Base-by-base conservation (phyloP, 2,329 filamentous ascomycete genomes). In the Beauveria sp. region DNA sequence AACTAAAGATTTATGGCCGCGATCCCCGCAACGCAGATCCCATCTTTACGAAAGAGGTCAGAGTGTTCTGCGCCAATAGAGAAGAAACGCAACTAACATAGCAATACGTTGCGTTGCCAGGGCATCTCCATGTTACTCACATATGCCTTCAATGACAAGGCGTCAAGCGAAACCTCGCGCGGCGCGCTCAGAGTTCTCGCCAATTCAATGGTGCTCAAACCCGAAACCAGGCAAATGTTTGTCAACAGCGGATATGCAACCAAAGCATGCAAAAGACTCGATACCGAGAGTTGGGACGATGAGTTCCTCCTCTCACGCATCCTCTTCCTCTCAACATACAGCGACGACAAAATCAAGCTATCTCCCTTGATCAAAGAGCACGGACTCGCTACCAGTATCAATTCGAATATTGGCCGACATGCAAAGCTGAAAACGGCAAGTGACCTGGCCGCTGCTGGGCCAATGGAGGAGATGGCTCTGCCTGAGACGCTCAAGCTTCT, bases 401-500 rank as follows among this genome's bases (percentile, higher is more conserved):
- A 84, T 64, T 76, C 83, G 69, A 90, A 91, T 69, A 78, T 97
- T 42, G 74, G 78, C 46, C 85, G 87, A 5, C 93, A 97, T 75
- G 84, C 84, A 6, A 83, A 81, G 59, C 67, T 74, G 3, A 60
- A 74, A 9, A 65, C 69, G 20, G 63, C 65, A 22, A 69, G 70
- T n/a, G 67, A 69, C 51, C 75, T 74, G 51, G 65, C 70, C 26
- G 70, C 68, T 12, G 66, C 66, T 14, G 76, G 84, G 48, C 82
- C 83, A 0, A 89, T 93, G 81, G 86, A 89, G 65, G 86, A 89
- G 63, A 86, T 93, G 84, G 91, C 93, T 0, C 80, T 98, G 43
- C 81, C 81, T 9, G 93, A 98, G 73, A 93, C 89, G 0, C 77
- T 95, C 55, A 97, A 96, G 70, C 80, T 98, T 46, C 76, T 96